Base-by-base conservation (phyloP, 2,329 filamentous ascomycete species). In the Plectosphaerella sp. region DNA sequence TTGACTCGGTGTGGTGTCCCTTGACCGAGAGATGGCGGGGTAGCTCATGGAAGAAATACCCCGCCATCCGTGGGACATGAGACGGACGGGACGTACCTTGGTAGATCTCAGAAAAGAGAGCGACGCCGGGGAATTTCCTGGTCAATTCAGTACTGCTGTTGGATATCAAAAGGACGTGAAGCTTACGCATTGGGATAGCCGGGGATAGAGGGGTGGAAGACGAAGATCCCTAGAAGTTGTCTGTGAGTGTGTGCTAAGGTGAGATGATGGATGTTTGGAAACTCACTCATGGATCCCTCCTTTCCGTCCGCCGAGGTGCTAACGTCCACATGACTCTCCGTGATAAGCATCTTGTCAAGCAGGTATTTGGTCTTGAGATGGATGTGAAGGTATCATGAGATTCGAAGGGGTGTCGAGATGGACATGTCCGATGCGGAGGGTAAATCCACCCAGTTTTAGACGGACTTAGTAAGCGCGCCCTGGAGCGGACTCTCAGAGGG, bases 61-160 rank as follows among this genome's bases (percentile, higher is more conserved):
- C 54, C 50, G 50, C 54, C 51, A 46, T 50, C 24, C 37, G 7
- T 22, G 37, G 14, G 37, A 41, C 37, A 15, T 41, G 37, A 41
- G 37, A 41, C 37, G 11, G 35, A n/a, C 4, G 15, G n/a, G 42
- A 54, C 64, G 52, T 69, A 91, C 91, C 91, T 84, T 97, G 92
- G 66, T 97, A 97, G 63, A 97, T 97, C 72, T 97, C 92, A 61
- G 87, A 92, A 67, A 96, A 97, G 52, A 97, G 78, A 14, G 89
- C 87, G 5, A 97, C 89, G 18, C 89, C 91, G 0, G 91, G 91
- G 63, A 96, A 96, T 48, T 78, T 76, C 28, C 82, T 83, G 54
- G 43, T 46, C 33, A 48, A 35, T 35, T 24, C 35, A 45, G 36
- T 35, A n/a, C n/a, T 22, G 2, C 22, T 43, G 25, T 12, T 28